Percentiles rank a stretch among this genome's conserved stretches.
These are phyloP conservation scores for Collybia sp. DNA, from an alignment of 768 basidiomycete species.

Conservation along the genomic window DNA sequence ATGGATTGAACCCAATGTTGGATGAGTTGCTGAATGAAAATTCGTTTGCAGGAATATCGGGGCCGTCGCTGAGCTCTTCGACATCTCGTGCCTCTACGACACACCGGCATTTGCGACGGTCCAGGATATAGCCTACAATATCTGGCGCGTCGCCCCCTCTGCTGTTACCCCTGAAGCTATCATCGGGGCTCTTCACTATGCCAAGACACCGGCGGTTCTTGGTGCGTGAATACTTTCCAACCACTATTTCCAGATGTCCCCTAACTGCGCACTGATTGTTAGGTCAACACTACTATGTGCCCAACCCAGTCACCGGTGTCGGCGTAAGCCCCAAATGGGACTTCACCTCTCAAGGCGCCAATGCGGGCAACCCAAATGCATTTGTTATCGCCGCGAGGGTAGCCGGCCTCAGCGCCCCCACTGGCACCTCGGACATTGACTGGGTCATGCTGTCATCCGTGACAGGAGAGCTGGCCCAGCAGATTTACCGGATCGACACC, in stretches of 20 bases:
- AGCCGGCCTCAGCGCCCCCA: constrained; percentile 36
- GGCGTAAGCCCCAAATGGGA: constrained; percentile 52
- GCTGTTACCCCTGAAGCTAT: constrained; percentile 5
- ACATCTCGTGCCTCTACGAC: constrained; percentile 43
- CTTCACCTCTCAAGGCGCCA: constrained; percentile 37
- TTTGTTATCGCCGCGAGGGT: constrained; percentile 42
- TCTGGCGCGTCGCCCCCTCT: constrained; percentile 19
- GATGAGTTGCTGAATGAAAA: no score
- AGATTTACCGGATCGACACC: constrained; percentile 50
- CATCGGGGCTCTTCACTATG: constrained; percentile 7
- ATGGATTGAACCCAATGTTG: no score
- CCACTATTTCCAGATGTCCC: no score
- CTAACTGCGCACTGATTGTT: background rate
- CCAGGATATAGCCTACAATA: constrained; percentile 21
- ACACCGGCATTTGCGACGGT: constrained; percentile 20
- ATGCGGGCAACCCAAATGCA: constrained; percentile 35
- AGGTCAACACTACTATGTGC: constrained; percentile 56
- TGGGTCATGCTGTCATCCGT: constrained; percentile 48
- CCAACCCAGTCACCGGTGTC: constrained; percentile 34
- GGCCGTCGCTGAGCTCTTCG: constrained; percentile 51
- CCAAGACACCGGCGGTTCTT: constrained; percentile 16
- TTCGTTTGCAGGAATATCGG: constrained; percentile 31
- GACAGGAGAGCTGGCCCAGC: constrained; percentile 42
- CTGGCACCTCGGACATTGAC: constrained; percentile 41
- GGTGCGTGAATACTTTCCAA: constrained; percentile 6